A percentile compares a stretch with the other conserved stretches of the same genome.
phyloP scores from a whole-genome alignment of 2,329 filamentous ascomycete genomes.

The Fusarium sp. region DNA sequence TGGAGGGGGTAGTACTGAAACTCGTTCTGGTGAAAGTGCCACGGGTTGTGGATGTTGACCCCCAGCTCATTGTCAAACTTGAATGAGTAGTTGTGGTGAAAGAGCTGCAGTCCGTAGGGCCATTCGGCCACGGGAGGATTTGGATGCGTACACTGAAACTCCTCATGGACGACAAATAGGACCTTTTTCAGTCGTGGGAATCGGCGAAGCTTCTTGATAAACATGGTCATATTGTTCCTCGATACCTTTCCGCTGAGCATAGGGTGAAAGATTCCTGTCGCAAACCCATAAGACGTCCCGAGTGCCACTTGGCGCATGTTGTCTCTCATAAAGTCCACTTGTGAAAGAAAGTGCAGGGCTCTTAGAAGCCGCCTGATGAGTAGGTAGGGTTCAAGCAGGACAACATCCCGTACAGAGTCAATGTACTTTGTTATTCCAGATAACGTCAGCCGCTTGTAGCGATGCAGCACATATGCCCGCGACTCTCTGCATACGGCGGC shows the following conservation, averaged over 20 bases:
- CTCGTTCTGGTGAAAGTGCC: conserved; percentile 25
- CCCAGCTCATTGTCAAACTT: conserved; percentile 20
- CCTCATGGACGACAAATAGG: conserved; percentile 34
- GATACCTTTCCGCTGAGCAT: conserved; percentile 33
- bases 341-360: conserved; percentile 26
- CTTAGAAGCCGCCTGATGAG: conserved; percentile 33
- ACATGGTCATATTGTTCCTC: conserved; percentile 35
- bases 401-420: conserved; percentile 28
- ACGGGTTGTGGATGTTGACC: conserved; percentile 8
- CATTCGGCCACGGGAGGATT: conserved; percentile 15
- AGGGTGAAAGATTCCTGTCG: conserved; percentile 36
- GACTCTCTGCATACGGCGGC: conserved; percentile 28
- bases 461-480: conserved; percentile 22
- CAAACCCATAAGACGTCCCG: conserved; percentile 38
- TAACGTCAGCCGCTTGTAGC: conserved; percentile 24
- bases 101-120: conserved; percentile 23
- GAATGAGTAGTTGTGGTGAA: conserved; percentile 21
- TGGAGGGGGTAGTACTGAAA: conserved; percentile 25
- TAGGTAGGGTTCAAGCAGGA: conserved; percentile 33
- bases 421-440: conserved; percentile 33
- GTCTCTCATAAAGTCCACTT: conserved; percentile 30
- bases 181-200: conserved; percentile 27
- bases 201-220: conserved; percentile 29
- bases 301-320: conserved; percentile 34
- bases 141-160: conserved; percentile 21